Percentiles rank a stretch among this genome's conserved stretches.
Conservation (phyloP, 345 rosid species). For the Triadica sebifera region DNA sequence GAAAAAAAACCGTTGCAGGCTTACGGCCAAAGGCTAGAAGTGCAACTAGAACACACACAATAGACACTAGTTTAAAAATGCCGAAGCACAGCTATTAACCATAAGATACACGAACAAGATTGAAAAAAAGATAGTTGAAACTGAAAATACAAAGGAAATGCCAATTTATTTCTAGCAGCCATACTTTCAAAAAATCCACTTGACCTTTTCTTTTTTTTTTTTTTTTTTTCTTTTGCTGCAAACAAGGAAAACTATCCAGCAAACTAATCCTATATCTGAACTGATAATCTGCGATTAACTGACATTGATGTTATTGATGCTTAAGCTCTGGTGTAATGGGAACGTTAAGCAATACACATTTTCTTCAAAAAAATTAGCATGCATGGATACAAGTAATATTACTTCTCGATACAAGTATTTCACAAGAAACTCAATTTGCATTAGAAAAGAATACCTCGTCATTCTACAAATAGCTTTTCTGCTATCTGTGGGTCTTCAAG, state of each 20-base stretch:
- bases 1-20: neutral
- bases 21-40: neutral
- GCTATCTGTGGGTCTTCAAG: conserved; percentile 37
- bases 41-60: neutral
- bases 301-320: neutral
- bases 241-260: neutral
- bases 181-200: neutral
- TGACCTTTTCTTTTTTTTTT: neutral
- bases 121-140: neutral
- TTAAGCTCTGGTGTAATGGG: too few species aligned
- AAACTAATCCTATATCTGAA: neutral
- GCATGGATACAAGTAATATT: neutral
- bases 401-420: neutral
- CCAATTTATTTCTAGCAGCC: neutral
- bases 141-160: neutral
- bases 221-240: neutral
- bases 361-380: neutral
- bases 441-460: conserved; percentile 14
- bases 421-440: neutral
- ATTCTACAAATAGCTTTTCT: conserved; percentile 38
- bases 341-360: neutral
- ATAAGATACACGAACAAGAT: neutral
- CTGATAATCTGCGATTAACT: neutral
- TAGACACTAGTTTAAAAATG: neutral
- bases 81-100: neutral